Base-by-base conservation (phyloP, 345 rosid genomes). In the Psidium friedrichsthalianum region DNA sequence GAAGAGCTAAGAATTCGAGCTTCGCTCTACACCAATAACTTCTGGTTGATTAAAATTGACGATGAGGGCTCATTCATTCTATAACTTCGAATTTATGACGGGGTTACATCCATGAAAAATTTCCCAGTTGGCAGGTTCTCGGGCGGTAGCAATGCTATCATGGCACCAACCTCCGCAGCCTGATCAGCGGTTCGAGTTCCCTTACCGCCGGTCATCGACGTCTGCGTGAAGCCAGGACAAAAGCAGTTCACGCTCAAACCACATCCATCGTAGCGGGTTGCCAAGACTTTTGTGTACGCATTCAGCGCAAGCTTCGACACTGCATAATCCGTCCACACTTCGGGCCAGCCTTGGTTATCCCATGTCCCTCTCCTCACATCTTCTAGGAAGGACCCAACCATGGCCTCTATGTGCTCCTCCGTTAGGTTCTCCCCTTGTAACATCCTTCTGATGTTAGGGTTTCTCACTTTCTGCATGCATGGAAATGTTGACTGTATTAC, bases 181-280 rank as follows among this genome's bases (percentile, higher is more conserved):
- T 90, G 94, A 0, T 90, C 93, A 0, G 97, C 93, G 12, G 97
- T 86, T 86, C 94, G 94, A 40, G 93, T 90, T 81, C 99, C 98
- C 51, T 86, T 89, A 21, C 96, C 98, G 6, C 91, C 56, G 10
- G 99, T 95, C 98, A 96, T 94, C 1, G 98, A 90, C 9, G 99
- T 95, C 55, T 89, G 93, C 51, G 98, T 95, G 89, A 91, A 96
- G 11, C 99, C 99, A 13, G 98, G 99, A 87, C 99, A 96, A 51
- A 92, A 90, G 83, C 98, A 92, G 51, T 94, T 94, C 3, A 95
- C 93, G 56, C 94, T 90, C 11, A 96, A 74, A 1, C 91, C 89
- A 8, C 82, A 24, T 3, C 88, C 90, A 3, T 86, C 27, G 27
- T 55, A 86, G 3, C 90, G 90, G 25, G 83, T 86, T 0, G 99